These are phyloP conservation scores for Karstenula rhodostoma DNA, from an alignment of 2,329 filamentous ascomycete species.

Conservation along the genomic window DNA sequence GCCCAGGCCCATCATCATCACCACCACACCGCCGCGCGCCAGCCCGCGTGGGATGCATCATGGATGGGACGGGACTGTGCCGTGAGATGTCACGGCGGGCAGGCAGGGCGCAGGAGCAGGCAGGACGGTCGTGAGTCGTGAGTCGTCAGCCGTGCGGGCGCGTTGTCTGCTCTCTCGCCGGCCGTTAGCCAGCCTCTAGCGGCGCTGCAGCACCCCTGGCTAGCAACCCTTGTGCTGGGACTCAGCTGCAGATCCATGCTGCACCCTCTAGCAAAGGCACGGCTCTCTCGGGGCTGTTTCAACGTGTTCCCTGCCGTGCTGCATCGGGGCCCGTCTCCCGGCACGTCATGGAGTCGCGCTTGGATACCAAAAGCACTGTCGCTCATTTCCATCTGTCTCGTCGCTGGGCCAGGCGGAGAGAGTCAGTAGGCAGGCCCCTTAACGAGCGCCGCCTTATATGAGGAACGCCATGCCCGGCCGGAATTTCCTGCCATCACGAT, in stretches of 20 bases:
- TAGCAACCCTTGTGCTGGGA: constrained; percentile 21
- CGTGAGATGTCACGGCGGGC: background rate
- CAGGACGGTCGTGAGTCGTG: background rate
- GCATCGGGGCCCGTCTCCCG: constrained; percentile 44
- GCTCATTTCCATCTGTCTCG: constrained; percentile 51
- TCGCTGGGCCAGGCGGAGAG: constrained; percentile 45
- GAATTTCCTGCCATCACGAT: constrained; percentile 30
- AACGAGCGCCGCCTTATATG: constrained; percentile 40
- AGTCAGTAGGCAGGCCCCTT: constrained; percentile 42
- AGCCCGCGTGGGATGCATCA: constrained; percentile 16
- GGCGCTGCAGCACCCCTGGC: constrained; percentile 17
- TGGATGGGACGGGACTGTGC: constrained; percentile 5
- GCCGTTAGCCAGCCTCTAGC: constrained; percentile 15
- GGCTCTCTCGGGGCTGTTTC: constrained; percentile 32
- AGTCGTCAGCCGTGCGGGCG: no score
- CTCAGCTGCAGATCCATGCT: constrained; percentile 35
- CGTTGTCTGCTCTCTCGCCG: background rate
- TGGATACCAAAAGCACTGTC: constrained; percentile 45
- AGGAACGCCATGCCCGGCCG: constrained; percentile 38
- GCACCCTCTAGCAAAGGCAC: constrained; percentile 9
- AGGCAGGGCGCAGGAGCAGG: background rate
- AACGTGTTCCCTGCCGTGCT: constrained; percentile 33
- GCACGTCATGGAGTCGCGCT: constrained; percentile 51
- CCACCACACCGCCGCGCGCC: constrained; percentile 3
- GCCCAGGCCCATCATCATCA: constrained; percentile 4